These are phyloP conservation scores for Linnemannia exigua DNA, from an alignment of 192 early-diverging fungal genomes.

Conservation along the genomic window DNA sequence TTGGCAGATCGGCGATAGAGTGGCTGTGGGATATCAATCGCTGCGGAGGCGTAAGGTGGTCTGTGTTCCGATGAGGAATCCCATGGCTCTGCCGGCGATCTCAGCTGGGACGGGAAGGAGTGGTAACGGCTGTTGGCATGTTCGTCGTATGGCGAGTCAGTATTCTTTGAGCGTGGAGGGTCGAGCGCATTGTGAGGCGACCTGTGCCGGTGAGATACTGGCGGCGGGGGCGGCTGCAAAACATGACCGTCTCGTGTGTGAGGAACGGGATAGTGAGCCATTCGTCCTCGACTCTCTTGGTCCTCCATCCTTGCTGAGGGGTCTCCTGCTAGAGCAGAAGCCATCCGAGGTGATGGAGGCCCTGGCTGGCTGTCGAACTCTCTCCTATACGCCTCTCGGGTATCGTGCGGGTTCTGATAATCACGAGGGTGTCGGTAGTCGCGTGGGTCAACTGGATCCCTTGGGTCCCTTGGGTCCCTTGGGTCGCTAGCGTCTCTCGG, in stretches of 20 bases:
- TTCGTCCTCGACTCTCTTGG: neutral
- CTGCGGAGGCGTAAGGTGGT: slow-evolving; percentile 12
- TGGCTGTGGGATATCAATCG: slow-evolving; percentile 46
- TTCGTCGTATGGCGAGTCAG: neutral
- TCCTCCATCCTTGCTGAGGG: slow-evolving; percentile 1
- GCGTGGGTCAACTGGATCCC: neutral
- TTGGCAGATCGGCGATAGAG: slow-evolving; percentile 17
- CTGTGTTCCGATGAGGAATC: slow-evolving; percentile 8
- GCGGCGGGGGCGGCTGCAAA: neutral
- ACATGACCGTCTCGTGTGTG: slow-evolving; percentile 5
- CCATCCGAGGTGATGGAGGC: neutral
- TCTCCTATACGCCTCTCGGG: neutral
- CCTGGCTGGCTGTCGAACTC: neutral
- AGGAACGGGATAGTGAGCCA: neutral
- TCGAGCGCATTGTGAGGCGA: neutral
- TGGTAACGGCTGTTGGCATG: neutral
- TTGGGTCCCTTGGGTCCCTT: neutral
- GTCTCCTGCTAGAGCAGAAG: neutral
- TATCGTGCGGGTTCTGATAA: neutral
- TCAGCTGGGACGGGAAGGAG: neutral
- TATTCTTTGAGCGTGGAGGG: neutral
- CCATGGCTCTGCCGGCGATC: slow-evolving; percentile 18
- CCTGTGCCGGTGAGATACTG: neutral
- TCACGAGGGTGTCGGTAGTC: slow-evolving; percentile 27
- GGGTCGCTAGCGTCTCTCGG: neutral